Conservation (phyloP, 2,329 filamentous ascomycete genomes). For the Pyrenophora graminea region DNA sequence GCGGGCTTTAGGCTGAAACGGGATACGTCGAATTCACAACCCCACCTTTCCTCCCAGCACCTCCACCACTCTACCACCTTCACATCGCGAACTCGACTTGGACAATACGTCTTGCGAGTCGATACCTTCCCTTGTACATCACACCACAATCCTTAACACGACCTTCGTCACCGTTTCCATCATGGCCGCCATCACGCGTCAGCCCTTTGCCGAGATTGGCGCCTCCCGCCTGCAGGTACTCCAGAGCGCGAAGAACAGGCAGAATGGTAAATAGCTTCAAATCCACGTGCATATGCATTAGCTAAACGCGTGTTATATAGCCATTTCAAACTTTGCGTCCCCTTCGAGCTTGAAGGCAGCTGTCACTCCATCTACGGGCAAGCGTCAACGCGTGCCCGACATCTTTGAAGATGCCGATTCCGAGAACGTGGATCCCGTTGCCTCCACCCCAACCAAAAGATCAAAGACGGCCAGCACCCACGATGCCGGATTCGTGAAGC, state of each 20-base stretch:
- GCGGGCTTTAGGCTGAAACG: too few relatives aligned
- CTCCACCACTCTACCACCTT: too few relatives aligned
- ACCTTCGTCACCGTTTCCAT: constrained; percentile 10
- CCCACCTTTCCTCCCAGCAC: too few relatives aligned
- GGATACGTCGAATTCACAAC: too few relatives aligned
- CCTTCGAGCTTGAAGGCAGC: constrained; percentile 34
- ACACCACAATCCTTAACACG: background rate
- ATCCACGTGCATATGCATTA: background rate
- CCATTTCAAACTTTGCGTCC: constrained; percentile 42
- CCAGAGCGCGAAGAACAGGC: constrained; percentile 76
- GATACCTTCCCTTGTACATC: background rate
- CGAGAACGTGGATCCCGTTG: constrained; percentile 63
- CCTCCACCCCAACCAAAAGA: constrained; percentile 59
- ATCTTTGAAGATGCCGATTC: constrained; percentile 55
- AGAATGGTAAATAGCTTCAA: constrained; percentile 58
- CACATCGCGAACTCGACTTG: background rate
- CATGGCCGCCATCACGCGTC: constrained; percentile 59
- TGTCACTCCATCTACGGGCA: constrained; percentile 42
- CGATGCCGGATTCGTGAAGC: constrained; percentile 45
- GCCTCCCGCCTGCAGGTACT: constrained; percentile 70
- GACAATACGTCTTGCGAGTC: constrained; percentile 2
- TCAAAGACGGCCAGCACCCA: constrained; percentile 47
- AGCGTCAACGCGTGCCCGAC: constrained; percentile 51
- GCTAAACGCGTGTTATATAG: constrained; percentile 33
- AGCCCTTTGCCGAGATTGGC: constrained; percentile 76